Base-by-base conservation (phyloP, 371 early-diverging fungal species). In the Lichtheimia ornata region DNA sequence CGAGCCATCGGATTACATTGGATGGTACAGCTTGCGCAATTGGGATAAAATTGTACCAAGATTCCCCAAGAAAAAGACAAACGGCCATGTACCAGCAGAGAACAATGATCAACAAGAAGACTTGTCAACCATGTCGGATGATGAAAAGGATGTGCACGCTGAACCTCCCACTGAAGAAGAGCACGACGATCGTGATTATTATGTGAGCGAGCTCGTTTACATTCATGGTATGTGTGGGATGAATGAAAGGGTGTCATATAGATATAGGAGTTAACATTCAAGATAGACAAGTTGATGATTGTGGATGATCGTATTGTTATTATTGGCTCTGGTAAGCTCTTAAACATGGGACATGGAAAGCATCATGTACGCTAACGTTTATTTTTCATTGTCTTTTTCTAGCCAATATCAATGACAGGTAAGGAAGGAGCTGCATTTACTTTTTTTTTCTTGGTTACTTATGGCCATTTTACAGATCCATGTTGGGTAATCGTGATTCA, bases 201-300 rank as follows among this genome's bases (percentile, higher is more conserved):
- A 85, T 70, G 90, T 92, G 0, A 90, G 90, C 5, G 96, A 97
- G 70, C 82, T 91, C 53, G 73, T 96, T 42, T 96, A 97, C 69
- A 86, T 96, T 51, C 97, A 97, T 74, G 88, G 35, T 35, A 35
- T 35, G 35, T 35, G 35, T 35, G 35, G 4, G 35, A 35, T 35
- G 11, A 35, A 35, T 0, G 35, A 35, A 35, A 9, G 35, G 9
- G 11, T 35, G 11, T 35, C 35, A 35, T 35, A 11, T 6, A 9
- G 4, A 11, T 6, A 35, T 35, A 11, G 35, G 5, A 35, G 11
- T 11, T 35, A 35, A 35, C 35, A 9, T 35, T 35, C 35, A 9
- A 2, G 1, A 11, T 35, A 35, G 35, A 90, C 67, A 97, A 97
- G 67, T 65, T 96, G 43, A 85, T 96, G 87, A 94, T 97, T 66